Evolutionary conservation across 805 yeast species (phyloP).

Genomic region (Myxozyma vanderwaltii): DNA sequence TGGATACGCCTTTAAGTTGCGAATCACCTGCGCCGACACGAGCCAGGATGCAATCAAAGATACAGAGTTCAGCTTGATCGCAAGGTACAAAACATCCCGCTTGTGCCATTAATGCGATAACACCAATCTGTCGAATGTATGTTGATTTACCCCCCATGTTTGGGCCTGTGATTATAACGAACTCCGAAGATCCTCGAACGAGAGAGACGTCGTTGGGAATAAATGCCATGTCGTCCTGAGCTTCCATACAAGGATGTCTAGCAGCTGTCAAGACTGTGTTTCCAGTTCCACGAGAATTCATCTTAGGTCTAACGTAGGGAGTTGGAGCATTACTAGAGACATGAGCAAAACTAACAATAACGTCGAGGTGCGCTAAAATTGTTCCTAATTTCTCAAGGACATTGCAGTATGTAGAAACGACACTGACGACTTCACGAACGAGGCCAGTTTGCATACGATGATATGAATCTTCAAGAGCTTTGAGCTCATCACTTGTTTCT

Average conservation of each 20-base stretch:
- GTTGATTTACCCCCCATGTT: slow-evolving; percentile 98
- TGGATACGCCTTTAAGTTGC: slow-evolving; percentile 93
- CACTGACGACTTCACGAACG: slow-evolving; percentile 78
- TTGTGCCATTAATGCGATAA: slow-evolving; percentile 82
- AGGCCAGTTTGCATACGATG: slow-evolving; percentile 73
- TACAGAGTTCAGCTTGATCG: slow-evolving; percentile 69
- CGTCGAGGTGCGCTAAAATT: slow-evolving; percentile 75
- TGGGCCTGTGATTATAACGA: slow-evolving; percentile 89
- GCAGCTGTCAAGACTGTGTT: slow-evolving; percentile 64
- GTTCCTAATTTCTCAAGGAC: slow-evolving; percentile 70
- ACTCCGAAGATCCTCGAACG: slow-evolving; percentile 59
- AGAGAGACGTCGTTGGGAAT: slow-evolving; percentile 87
- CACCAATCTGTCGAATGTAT: slow-evolving; percentile 86
- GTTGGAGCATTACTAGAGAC: slow-evolving; percentile 79
- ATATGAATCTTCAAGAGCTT: slow-evolving; percentile 64
- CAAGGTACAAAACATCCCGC: slow-evolving; percentile 89
- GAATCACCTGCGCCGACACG: slow-evolving; percentile 99
- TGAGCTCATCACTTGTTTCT: slow-evolving; percentile 60
- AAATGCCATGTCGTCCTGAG: slow-evolving; percentile 85
- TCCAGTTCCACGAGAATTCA: slow-evolving; percentile 54
- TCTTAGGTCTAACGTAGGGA: slow-evolving; percentile 73
- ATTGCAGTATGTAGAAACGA: slow-evolving; percentile 78
- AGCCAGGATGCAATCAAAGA: slow-evolving; percentile 89
- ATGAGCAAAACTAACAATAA: slow-evolving; percentile 81
- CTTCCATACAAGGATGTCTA: slow-evolving; percentile 93